Evolutionary conservation across 2,329 filamentous ascomycete species (phyloP).

Genomic region (Xylaria sp.): DNA sequence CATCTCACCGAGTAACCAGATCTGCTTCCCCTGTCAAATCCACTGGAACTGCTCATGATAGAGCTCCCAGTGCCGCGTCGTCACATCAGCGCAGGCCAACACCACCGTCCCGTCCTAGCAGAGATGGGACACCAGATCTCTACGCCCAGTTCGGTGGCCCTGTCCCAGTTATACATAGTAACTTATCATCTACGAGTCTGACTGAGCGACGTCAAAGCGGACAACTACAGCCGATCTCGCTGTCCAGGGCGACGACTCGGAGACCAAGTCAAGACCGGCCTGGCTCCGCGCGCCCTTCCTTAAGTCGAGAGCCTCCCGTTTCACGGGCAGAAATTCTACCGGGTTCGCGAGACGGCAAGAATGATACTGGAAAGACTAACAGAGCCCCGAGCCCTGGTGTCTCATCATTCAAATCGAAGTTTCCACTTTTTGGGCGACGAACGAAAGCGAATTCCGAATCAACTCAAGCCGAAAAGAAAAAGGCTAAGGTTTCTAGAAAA

Average conservation of each 20-base stretch:
- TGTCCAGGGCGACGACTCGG: conserved; percentile 52
- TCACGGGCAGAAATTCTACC: conserved; percentile 41
- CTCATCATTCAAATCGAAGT: conserved; percentile 70
- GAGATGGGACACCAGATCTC: conserved; percentile 73
- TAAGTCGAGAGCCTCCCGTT: conserved; percentile 52
- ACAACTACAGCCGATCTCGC: conserved; percentile 50
- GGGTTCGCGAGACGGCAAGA: conserved; percentile 41
- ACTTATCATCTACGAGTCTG: conserved; percentile 62
- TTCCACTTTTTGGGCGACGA: conserved; percentile 81
- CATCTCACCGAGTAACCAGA: conserved; percentile 46
- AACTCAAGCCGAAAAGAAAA: conserved; percentile 60
- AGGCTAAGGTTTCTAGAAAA: conserved; percentile 71
- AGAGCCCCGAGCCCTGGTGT: conserved; percentile 67
- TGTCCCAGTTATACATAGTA: conserved; percentile 71
- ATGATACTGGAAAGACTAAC: conserved; percentile 48
- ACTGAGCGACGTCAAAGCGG: conserved; percentile 60
- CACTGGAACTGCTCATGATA: conserved; percentile 43
- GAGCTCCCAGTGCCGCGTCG: conserved; percentile 45
- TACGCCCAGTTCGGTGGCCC: conserved; percentile 65
- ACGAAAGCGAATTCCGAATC: conserved; percentile 71
- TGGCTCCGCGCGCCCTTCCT: conserved; percentile 45
- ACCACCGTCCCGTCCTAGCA: conserved; percentile 71
- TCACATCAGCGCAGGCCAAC: conserved; percentile 51
- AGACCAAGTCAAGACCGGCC: conserved; percentile 50
- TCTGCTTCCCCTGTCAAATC: conserved; percentile 52